These are phyloP conservation scores for Chytriomyces hyalinus DNA, from an alignment of 192 early-diverging fungal genomes.

Conservation along the genomic window DNA sequence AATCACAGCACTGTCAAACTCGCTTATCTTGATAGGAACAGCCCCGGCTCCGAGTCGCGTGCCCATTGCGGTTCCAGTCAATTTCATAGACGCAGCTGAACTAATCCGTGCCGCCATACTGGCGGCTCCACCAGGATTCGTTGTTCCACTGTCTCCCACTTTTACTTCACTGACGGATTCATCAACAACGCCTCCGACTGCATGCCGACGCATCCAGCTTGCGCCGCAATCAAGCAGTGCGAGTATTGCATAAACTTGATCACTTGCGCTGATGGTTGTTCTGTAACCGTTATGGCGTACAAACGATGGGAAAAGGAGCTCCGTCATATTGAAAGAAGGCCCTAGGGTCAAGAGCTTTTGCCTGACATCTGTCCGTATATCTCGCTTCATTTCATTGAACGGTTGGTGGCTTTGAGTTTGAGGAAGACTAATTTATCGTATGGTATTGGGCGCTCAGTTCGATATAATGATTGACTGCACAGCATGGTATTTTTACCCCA, in stretches of 20 bases:
- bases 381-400: slow-evolving; percentile 71
- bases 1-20: slow-evolving; percentile 36
- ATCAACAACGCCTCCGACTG: slow-evolving; percentile 34
- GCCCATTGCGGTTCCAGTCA: slow-evolving; percentile 53
- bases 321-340: slow-evolving; percentile 75
- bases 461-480: slow-evolving; percentile 2
- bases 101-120: neutral
- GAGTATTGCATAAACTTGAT: slow-evolving; percentile 79
- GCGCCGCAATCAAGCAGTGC: slow-evolving; percentile 72
- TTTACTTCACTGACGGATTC: slow-evolving; percentile 15
- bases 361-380: slow-evolving; percentile 63
- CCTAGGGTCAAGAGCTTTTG: slow-evolving; percentile 70
- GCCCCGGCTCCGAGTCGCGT: slow-evolving; percentile 52
- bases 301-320: slow-evolving; percentile 81
- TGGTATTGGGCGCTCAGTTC: neutral
- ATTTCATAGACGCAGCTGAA: slow-evolving; percentile 6
- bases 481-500: slow-evolving; percentile 67
- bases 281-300: slow-evolving; percentile 74
- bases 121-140: slow-evolving; percentile 12
- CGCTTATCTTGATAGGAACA: slow-evolving; percentile 37
- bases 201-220: slow-evolving; percentile 49
- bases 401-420: slow-evolving; percentile 76
- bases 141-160: slow-evolving; percentile 18
- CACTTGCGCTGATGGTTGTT: slow-evolving; percentile 70
- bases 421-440: slow-evolving; percentile 64